phyloP scores from a whole-genome alignment of 495 filamentous ascomycete species.

The Pyronema omphalodes region DNA sequence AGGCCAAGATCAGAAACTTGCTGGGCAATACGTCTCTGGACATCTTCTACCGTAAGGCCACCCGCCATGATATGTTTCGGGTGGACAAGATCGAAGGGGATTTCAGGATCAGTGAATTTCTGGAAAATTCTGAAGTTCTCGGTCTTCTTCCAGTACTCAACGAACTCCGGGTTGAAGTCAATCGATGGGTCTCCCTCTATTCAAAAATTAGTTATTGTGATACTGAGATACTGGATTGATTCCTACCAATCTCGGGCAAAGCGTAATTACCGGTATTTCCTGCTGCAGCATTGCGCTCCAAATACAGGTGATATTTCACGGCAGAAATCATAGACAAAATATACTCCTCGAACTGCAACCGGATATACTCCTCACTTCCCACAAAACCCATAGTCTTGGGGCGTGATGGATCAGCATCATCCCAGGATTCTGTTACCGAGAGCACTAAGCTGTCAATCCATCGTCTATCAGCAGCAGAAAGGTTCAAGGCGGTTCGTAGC shows the following conservation, averaged over 20 bases:
- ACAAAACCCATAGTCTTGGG: slow-evolving; percentile 90
- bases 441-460: slow-evolving; percentile 95
- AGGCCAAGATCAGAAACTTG: slow-evolving; percentile 42
- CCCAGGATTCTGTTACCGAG: slow-evolving; percentile 84
- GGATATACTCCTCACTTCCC: slow-evolving; percentile 94
- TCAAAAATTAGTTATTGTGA: background rate
- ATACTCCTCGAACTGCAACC: slow-evolving; percentile 95
- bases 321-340: slow-evolving; percentile 72
- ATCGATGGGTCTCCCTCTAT: slow-evolving; percentile 65
- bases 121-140: slow-evolving; percentile 80
- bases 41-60: slow-evolving; percentile 85
- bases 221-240: background rate
- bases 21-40: slow-evolving; percentile 74
- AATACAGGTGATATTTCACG: slow-evolving; percentile 73
- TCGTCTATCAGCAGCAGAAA: slow-evolving; percentile 73
- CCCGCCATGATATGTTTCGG: slow-evolving; percentile 86
- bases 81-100: slow-evolving; percentile 75
- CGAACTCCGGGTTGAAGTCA: slow-evolving; percentile 64
- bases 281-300: slow-evolving; percentile 34
- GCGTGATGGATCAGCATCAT: slow-evolving; percentile 49
- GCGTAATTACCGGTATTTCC: slow-evolving; percentile 37
- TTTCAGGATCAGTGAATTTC: slow-evolving; percentile 56
- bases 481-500: slow-evolving; percentile 53
- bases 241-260: slow-evolving; percentile 36
- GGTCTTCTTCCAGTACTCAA: slow-evolving; percentile 64